These are phyloP conservation scores for Mangifera indica DNA, from an alignment of 345 rosid genomes.

Conservation along the genomic window DNA sequence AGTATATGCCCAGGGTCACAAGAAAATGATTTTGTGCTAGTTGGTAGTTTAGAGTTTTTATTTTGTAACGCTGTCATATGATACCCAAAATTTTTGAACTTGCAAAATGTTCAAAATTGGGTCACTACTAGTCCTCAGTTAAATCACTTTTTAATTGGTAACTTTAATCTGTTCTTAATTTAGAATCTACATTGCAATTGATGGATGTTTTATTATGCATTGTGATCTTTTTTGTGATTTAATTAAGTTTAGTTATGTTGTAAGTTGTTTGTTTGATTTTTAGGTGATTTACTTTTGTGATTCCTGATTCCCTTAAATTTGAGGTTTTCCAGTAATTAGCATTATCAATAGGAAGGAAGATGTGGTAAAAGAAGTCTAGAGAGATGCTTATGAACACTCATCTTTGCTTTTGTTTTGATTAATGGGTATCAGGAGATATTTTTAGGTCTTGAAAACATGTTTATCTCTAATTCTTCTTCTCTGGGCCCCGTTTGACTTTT, in stretches of 20 bases:
- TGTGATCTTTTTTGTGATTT: not conserved
- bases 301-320: not conserved
- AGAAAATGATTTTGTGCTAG: not conserved
- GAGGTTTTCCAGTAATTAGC: not conserved
- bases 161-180: not conserved
- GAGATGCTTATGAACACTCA: not conserved
- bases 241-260: not conserved
- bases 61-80: not conserved
- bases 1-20: not conserved
- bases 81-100: not conserved
- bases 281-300: not conserved
- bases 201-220: not conserved
- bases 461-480: not conserved
- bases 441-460: not conserved
- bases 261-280: not conserved
- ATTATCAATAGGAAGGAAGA: not conserved
- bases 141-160: not conserved
- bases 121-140: not conserved
- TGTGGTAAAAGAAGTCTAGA: not conserved
- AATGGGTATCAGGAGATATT: not conserved
- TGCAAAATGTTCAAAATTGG: not conserved
- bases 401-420: not conserved
- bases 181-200: not conserved
- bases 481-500: not conserved
- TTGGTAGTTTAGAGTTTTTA: constrained; percentile 5